phyloP scores from a whole-genome alignment of 257 asterid genomes.

The Solanum lignicaule region DNA sequence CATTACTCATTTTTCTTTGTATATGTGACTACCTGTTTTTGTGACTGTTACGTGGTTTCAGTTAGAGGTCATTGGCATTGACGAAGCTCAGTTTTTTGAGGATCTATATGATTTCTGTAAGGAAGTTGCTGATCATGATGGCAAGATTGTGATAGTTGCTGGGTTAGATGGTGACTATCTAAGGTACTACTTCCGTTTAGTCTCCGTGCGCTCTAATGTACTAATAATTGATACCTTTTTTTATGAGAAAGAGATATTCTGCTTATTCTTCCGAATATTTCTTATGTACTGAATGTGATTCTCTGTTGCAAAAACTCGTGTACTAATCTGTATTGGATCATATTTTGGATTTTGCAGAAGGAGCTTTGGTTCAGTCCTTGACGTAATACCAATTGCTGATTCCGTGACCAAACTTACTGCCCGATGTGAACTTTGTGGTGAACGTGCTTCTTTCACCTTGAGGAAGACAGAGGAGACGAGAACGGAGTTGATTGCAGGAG shows the following conservation, averaged over 20 bases:
- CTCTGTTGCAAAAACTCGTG: neutral
- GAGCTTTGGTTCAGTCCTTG: constrained; percentile 82
- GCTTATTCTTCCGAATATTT: neutral
- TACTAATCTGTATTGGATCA: neutral
- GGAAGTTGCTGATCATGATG: constrained; percentile 85
- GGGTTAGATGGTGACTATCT: constrained; percentile 96
- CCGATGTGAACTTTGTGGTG: constrained; percentile 73
- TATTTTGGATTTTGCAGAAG: constrained; percentile 35
- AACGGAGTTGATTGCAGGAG: constrained; percentile 77
- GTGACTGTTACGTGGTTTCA: constrained; percentile 8
- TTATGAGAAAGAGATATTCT: neutral
- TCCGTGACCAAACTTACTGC: constrained; percentile 75
- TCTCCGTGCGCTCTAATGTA: neutral
- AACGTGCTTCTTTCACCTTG: constrained; percentile 61
- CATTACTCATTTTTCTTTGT: neutral
- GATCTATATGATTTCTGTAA: constrained; percentile 84
- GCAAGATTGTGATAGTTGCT: constrained; percentile 78
- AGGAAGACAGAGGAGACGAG: constrained; percentile 77
- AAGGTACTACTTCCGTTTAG: constrained; percentile 34
- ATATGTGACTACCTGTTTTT: neutral
- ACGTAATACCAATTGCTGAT: constrained; percentile 77
- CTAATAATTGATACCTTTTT: neutral
- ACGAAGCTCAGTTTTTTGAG: constrained; percentile 89
- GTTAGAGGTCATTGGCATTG: constrained; percentile 87
- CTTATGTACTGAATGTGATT: neutral